Conservation (phyloP, 345 rosid species). For the Gossypioides kirkii region DNA sequence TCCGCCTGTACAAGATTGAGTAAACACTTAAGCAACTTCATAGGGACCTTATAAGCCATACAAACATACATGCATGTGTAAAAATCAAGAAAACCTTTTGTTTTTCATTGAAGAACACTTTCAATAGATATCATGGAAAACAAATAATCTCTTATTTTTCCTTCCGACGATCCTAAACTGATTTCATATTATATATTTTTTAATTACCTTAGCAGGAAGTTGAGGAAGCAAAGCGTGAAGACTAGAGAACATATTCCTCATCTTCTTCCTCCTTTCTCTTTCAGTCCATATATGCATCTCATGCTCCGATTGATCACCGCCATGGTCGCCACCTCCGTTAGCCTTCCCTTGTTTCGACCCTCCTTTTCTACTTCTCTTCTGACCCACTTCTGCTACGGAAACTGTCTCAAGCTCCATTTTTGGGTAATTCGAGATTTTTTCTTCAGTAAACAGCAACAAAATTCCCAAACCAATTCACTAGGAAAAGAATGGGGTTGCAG, state of each 20-base stretch:
- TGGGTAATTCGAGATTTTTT: background rate
- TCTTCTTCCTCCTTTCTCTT: constrained; percentile 63
- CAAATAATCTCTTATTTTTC: no score
- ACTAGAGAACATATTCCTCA: constrained; percentile 48
- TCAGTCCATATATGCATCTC: constrained; percentile 49
- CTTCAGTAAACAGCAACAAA: background rate
- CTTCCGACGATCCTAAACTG: background rate
- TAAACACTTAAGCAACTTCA: background rate
- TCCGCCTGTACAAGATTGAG: constrained; percentile 33
- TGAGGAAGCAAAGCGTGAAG: constrained; percentile 57
- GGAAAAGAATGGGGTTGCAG: background rate
- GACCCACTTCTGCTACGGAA: constrained; percentile 9
- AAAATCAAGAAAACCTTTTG: background rate
- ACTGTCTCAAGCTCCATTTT: constrained; percentile 7
- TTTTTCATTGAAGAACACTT: background rate
- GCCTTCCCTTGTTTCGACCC: background rate
- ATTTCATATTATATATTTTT: background rate
- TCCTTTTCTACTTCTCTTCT: constrained; percentile 29
- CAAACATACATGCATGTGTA: no score
- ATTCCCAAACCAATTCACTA: background rate
- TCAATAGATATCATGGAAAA: background rate
- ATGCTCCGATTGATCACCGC: constrained; percentile 26
- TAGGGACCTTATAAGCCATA: background rate
- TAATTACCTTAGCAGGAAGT: constrained; percentile 40
- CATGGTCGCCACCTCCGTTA: background rate